phyloP scores from a whole-genome alignment of 208 protist species.

The Ichthyophonus hoferi region DNA sequence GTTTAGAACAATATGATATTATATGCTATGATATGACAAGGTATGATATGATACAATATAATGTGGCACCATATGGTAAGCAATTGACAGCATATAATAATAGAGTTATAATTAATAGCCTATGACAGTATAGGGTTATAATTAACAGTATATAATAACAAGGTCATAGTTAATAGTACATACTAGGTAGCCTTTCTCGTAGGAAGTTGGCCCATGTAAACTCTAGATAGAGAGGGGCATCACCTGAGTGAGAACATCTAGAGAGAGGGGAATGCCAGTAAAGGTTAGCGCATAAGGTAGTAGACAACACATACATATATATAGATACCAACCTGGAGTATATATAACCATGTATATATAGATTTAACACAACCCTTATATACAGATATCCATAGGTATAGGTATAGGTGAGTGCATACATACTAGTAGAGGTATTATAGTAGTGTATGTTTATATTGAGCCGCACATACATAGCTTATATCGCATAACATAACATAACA shows the following conservation, averaged over 20 bases:
- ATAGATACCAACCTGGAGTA: background rate
- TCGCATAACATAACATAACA: no score
- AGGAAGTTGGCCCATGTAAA: slow-evolving; percentile 17
- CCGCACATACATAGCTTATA: background rate
- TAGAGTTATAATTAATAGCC: no score
- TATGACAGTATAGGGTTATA: no score
- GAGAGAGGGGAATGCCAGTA: background rate
- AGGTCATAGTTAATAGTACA: no score
- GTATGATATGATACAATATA: no score
- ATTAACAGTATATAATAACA: no score
- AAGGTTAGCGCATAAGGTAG: background rate
- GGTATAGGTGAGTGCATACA: background rate
- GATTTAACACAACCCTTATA: background rate
- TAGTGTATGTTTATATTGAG: background rate
- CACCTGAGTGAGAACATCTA: background rate
- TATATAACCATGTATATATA: background rate
- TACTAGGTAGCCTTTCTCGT: background rate
- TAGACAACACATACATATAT: slow-evolving; percentile 1
- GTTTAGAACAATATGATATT: no score
- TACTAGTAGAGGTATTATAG: background rate
- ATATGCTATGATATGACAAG: no score
- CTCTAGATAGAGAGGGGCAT: slow-evolving; percentile 20
- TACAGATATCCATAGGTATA: background rate
- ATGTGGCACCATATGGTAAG: no score
- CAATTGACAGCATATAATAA: no score